Conservation (phyloP, 2,329 filamentous ascomycete species). For the Periglandula ipomoeae region DNA sequence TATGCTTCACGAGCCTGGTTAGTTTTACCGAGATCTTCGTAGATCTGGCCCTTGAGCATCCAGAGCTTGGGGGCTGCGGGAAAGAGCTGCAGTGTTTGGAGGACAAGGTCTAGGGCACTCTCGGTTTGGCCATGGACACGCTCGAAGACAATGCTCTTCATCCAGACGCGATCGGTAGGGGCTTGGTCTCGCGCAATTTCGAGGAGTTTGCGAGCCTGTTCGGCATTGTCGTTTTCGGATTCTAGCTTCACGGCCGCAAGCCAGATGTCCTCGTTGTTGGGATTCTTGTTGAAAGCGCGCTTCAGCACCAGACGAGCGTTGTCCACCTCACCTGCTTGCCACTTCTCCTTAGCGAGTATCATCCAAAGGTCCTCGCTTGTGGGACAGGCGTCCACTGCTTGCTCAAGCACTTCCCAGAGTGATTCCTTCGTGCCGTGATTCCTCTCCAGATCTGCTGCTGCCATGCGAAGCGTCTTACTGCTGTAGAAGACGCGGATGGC, state of each 20-base stretch:
- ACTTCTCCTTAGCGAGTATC: slow-evolving; percentile 90
- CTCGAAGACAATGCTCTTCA: slow-evolving; percentile 92
- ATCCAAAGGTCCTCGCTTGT: slow-evolving; percentile 90
- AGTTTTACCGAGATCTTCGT: slow-evolving; percentile 70
- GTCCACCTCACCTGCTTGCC: slow-evolving; percentile 79
- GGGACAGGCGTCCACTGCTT: slow-evolving; percentile 88
- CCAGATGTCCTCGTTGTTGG: slow-evolving; percentile 97
- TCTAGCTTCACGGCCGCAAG: slow-evolving; percentile 93
- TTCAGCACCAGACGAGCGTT: slow-evolving; percentile 79
- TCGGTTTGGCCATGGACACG: slow-evolving; percentile 72
- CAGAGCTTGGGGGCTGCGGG: slow-evolving; percentile 81
- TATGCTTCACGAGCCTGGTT: slow-evolving; percentile 87
- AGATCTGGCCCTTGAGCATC: slow-evolving; percentile 99
- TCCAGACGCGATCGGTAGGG: slow-evolving; percentile 92
- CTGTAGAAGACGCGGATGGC: slow-evolving; percentile 82
- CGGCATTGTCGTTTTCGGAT: slow-evolving; percentile 75
- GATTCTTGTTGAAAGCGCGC: slow-evolving; percentile 87
- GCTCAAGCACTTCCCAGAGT: slow-evolving; percentile 78
- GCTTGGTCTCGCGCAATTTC: slow-evolving; percentile 78
- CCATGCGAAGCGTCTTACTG: slow-evolving; percentile 81
- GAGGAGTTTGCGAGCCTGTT: slow-evolving; percentile 74
- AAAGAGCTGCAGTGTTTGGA: slow-evolving; percentile 79
- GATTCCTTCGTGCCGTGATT: slow-evolving; percentile 78
- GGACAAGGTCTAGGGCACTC: slow-evolving; percentile 75
- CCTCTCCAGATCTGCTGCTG: slow-evolving; percentile 83